phyloP scores from a whole-genome alignment of 1,284 basidiomycete genomes.

The Leccinum ponderosum region DNA sequence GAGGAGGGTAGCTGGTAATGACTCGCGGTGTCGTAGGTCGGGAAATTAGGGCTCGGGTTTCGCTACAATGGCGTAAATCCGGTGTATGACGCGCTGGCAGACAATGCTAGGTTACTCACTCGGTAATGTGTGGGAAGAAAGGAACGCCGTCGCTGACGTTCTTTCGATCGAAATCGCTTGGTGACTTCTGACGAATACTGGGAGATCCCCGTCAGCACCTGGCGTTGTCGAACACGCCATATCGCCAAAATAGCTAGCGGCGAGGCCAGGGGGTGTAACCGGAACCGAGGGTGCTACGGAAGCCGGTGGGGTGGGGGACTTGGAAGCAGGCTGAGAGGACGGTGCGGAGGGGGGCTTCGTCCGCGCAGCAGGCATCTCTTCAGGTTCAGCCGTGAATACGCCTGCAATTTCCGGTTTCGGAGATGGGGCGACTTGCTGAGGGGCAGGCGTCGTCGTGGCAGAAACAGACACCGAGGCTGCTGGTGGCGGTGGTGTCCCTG shows the following conservation, averaged over 20 bases:
- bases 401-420: conserved; percentile 12
- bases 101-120: conserved; percentile 21
- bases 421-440: conserved; percentile 4
- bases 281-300: too few species aligned
- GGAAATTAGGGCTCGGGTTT: conserved; percentile 40
- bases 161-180: conserved; percentile 25
- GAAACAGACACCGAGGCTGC: conserved; percentile 11
- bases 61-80: conserved; percentile 26
- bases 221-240: too few species aligned
- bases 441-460: conserved; percentile 13
- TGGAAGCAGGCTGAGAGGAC: conserved; percentile 21
- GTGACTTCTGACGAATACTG: conserved; percentile 26
- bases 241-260: too few species aligned
- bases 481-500: conserved; percentile 18
- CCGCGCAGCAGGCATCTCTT: conserved; percentile 20
- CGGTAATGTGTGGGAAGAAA: conserved; percentile 12
- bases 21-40: conserved; percentile 32
- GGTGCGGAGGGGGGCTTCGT: conserved; percentile 3
- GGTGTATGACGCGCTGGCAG: neutral
- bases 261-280: too few species aligned
- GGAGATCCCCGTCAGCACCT: neutral
- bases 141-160: conserved; percentile 17
- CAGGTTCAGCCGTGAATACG: conserved; percentile 31
- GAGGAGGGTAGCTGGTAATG: conserved; percentile 23
- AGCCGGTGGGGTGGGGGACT: conserved; percentile 10